Percentiles rank a stretch among this genome's conserved stretches.
These are phyloP conservation scores for Crataegus laevigata DNA, from an alignment of 306 rosid species.

Conservation along the genomic window DNA sequence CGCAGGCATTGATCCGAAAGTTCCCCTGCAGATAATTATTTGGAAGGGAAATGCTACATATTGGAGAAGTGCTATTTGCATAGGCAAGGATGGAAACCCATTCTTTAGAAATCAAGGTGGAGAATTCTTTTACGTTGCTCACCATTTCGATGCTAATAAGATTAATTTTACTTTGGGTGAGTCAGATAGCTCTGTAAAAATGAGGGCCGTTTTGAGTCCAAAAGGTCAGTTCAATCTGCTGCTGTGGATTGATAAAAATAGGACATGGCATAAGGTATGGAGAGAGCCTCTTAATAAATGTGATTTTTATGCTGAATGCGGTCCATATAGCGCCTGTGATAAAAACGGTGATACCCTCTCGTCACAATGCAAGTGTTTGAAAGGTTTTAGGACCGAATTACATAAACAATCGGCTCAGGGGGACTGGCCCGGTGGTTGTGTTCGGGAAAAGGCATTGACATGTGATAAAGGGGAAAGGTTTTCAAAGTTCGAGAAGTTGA, in stretches of 20 bases:
- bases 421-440: slow-evolving; percentile 32
- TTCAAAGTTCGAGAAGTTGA: background rate
- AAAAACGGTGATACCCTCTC: background rate
- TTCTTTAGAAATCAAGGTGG: no score
- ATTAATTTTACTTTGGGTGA: no score
- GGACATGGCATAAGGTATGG: background rate
- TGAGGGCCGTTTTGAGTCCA: no score
- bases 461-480: slow-evolving; percentile 3
- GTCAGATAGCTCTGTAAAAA: no score
- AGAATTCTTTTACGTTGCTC: no score
- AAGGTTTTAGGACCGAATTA: slow-evolving; percentile 1
- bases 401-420: background rate
- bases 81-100: no score
- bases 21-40: background rate
- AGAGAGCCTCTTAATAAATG: background rate
- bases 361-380: background rate
- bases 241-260: no score
- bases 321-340: background rate
- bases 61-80: background rate
- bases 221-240: no score
- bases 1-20: background rate
- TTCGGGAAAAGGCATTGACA: slow-evolving; percentile 21
- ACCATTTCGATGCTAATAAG: no score
- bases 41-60: background rate
- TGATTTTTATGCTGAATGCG: background rate